Evolutionary conservation across 495 filamentous ascomycete genomes (phyloP).

Genomic region (Aspergillus mulundensis): DNA sequence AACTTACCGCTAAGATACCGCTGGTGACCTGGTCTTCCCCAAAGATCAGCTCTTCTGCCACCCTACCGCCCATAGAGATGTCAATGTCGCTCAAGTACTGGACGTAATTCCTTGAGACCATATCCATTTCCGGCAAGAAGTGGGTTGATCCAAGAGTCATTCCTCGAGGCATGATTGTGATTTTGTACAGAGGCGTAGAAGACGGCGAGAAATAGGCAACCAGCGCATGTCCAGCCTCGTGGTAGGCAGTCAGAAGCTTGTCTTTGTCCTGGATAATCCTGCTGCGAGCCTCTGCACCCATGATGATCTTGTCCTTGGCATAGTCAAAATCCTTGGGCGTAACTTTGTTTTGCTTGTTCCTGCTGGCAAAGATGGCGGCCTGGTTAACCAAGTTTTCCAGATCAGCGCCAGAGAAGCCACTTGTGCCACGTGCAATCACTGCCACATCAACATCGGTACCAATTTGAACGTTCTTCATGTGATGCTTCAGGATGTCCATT

Average conservation of each 20-base stretch:
- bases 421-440: slow-evolving; percentile 77
- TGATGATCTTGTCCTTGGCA: slow-evolving; percentile 97
- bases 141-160: slow-evolving; percentile 79
- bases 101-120: slow-evolving; percentile 68
- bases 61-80: slow-evolving; percentile 84
- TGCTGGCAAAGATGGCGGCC: slow-evolving; percentile 86
- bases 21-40: slow-evolving; percentile 82
- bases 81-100: slow-evolving; percentile 72
- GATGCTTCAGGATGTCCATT: slow-evolving; percentile 84
- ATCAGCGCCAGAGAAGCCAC: slow-evolving; percentile 92
- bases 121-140: slow-evolving; percentile 84
- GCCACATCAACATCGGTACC: slow-evolving; percentile 74
- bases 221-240: slow-evolving; percentile 93
- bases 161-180: slow-evolving; percentile 91
- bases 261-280: slow-evolving; percentile 87
- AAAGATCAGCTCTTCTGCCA: slow-evolving; percentile 89
- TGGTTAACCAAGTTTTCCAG: slow-evolving; percentile 96
- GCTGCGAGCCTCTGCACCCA: slow-evolving; percentile 87
- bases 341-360: slow-evolving; percentile 69
- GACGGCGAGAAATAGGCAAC: slow-evolving; percentile 75
- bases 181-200: slow-evolving; percentile 81
- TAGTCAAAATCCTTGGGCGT: slow-evolving; percentile 82
- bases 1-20: slow-evolving; percentile 69
- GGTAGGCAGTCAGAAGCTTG: slow-evolving; percentile 86
- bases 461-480: slow-evolving; percentile 81